Conservation (phyloP, 2,329 filamentous ascomycete genomes). For the Alternaria angustiovoidea region DNA sequence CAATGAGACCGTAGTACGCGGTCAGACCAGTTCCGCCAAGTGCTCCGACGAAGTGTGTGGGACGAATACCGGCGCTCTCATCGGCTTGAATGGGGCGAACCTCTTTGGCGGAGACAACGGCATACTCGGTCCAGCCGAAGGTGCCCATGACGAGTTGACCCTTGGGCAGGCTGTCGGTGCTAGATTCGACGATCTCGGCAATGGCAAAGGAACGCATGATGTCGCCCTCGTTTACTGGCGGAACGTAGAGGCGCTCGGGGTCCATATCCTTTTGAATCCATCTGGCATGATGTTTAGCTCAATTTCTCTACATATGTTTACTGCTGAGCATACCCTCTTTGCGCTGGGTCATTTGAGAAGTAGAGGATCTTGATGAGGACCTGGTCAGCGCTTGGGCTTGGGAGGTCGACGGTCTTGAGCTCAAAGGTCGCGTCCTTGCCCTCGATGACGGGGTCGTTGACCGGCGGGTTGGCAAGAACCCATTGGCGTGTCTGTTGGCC, state of each 20-base stretch:
- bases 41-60: constrained; percentile 57
- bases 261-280: constrained; percentile 55
- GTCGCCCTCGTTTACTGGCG: constrained; percentile 54
- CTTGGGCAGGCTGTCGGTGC: constrained; percentile 59
- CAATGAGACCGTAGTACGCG: constrained; percentile 76
- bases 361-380: constrained; percentile 57
- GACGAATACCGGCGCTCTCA: constrained; percentile 46
- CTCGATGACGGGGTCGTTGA: constrained; percentile 44
- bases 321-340: not conserved
- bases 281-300: not conserved
- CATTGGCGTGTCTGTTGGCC: constrained; percentile 53
- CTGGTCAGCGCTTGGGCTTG: constrained; percentile 50
- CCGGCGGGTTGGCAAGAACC: constrained; percentile 54
- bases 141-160: constrained; percentile 66
- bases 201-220: constrained; percentile 71
- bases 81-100: constrained; percentile 42
- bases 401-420: constrained; percentile 46
- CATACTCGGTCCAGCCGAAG: constrained; percentile 72
- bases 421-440: constrained; percentile 53
- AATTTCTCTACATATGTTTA: not conserved
- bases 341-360: constrained; percentile 59
- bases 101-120: constrained; percentile 56
- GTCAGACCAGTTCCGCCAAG: constrained; percentile 67
- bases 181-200: constrained; percentile 67
- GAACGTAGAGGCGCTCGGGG: constrained; percentile 57